phyloP scores from a whole-genome alignment of 2,329 filamentous ascomycete species.

The Polytolypa hystricis region DNA sequence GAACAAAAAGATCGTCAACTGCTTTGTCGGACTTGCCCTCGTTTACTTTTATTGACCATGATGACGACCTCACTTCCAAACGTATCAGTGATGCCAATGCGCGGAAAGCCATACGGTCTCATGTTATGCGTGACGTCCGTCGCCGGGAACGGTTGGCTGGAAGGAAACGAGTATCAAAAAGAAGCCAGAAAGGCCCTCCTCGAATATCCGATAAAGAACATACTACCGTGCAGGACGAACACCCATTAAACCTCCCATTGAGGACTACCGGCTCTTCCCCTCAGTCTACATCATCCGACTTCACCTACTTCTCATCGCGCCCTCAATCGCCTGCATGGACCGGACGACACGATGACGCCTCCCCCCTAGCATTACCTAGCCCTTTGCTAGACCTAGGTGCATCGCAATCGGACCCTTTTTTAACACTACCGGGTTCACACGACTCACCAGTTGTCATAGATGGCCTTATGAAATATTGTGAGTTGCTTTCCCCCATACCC shows the following conservation, averaged over 20 bases:
- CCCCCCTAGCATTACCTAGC: not conserved
- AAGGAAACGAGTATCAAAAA: conserved; percentile 24
- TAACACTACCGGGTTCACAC: conserved; percentile 20
- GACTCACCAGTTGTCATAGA: conserved; percentile 19
- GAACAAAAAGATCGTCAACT: conserved; percentile 13
- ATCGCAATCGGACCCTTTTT: conserved; percentile 26
- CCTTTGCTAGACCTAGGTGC: conserved; percentile 11
- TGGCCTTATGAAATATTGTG: conserved; percentile 25
- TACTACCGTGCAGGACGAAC: no score
- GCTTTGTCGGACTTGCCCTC: conserved; percentile 19
- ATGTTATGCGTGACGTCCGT: conserved; percentile 35
- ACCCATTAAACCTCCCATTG: no score
- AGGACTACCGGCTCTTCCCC: no score
- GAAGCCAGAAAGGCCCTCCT: conserved; percentile 12
- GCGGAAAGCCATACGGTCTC: conserved; percentile 31
- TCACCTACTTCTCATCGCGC: no score
- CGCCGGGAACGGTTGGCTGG: conserved; percentile 30
- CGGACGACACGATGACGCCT: not conserved
- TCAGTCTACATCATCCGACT: no score
- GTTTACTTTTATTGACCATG: conserved; percentile 33
- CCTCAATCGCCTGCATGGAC: no score
- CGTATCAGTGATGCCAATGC: conserved; percentile 29
- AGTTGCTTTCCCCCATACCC: no score
- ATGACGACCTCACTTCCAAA: conserved; percentile 28
- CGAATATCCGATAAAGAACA: no score